These are phyloP conservation scores for Paramarasmius palmivorus DNA, from an alignment of 1,284 basidiomycete genomes.

Conservation along the genomic window DNA sequence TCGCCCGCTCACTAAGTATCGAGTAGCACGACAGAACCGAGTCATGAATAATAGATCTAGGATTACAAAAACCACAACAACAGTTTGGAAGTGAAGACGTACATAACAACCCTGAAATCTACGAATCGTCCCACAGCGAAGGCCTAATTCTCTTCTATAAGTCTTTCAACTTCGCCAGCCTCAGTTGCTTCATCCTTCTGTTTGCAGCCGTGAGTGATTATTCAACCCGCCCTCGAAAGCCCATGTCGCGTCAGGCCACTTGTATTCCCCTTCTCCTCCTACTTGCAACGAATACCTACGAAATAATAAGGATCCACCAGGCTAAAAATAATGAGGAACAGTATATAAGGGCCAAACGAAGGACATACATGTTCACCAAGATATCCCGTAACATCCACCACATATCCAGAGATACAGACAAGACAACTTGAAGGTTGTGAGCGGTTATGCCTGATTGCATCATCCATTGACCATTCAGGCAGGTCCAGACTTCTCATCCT, in stretches of 20 bases:
- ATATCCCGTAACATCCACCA: conserved; percentile 66
- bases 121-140: not conserved
- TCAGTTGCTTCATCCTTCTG: conserved; percentile 50
- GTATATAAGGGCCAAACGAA: conserved; percentile 1
- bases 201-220: conserved; percentile 67
- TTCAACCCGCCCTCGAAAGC: conserved; percentile 76
- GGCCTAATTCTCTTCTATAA: not conserved
- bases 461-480: conserved; percentile 42
- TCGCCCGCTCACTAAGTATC: too few species aligned
- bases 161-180: conserved; percentile 42
- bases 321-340: conserved; percentile 32
- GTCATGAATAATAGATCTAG: too few species aligned
- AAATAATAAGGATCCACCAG: conserved; percentile 52
- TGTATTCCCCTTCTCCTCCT: not conserved
- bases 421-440: conserved; percentile 42
- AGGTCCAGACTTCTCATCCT: conserved; percentile 28
- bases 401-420: conserved; percentile 61
- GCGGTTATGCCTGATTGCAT: conserved; percentile 36
- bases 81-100: too few species aligned
- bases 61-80: too few species aligned
- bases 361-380: conserved; percentile 62
- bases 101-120: not conserved
- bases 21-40: too few species aligned
- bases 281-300: conserved; percentile 43
- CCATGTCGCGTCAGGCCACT: conserved; percentile 49